phyloP scores from a whole-genome alignment of 495 filamentous ascomycete species.

The Cudoniella acicularis region DNA sequence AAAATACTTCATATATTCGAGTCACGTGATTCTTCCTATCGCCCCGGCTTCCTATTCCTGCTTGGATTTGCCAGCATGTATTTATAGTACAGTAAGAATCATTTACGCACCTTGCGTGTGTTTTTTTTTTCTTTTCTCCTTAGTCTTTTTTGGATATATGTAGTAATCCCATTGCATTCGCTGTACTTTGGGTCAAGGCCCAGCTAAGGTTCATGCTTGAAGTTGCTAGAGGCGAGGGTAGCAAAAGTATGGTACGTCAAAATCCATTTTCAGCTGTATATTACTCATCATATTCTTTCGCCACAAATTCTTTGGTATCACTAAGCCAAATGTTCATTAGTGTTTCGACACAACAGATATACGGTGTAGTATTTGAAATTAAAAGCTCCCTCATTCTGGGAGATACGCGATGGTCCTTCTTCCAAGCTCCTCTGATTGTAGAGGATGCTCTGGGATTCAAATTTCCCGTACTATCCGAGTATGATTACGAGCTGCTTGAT shows the following conservation, averaged over 20 bases:
- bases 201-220: no score
- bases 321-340: not conserved
- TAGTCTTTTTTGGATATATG: no score
- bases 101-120: no score
- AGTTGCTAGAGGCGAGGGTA: not conserved
- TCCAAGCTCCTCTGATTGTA: constrained; percentile 18
- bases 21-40: no score
- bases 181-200: no score
- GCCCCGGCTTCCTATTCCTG: no score
- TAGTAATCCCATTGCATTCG: no score
- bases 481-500: constrained; percentile 16
- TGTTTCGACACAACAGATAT: constrained; percentile 19
- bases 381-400: not conserved
- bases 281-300: not conserved
- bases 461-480: constrained; percentile 24
- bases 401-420: constrained; percentile 12
- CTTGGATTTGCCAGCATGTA: no score
- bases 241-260: not conserved
- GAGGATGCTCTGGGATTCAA: constrained; percentile 24
- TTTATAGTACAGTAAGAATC: no score
- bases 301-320: no score
- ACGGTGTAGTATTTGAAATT: constrained; percentile 7
- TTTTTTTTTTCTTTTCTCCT: no score
- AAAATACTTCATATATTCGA: no score
- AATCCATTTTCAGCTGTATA: not conserved